Base-by-base conservation (phyloP, 371 early-diverging fungal species). In the Rhizomucor miehei region DNA sequence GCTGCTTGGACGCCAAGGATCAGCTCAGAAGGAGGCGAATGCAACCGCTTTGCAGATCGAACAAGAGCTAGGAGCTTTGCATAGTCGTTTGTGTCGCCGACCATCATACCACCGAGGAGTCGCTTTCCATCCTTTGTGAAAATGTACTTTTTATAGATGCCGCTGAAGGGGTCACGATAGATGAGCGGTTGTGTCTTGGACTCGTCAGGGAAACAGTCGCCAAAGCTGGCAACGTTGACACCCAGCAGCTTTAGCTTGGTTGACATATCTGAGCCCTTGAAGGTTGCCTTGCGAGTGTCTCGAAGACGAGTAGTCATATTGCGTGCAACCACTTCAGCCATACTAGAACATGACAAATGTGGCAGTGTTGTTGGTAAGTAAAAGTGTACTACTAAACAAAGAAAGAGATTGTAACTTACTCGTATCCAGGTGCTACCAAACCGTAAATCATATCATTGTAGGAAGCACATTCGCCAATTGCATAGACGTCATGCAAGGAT, bases 181-280 rank as follows among this genome's bases (percentile, higher is more conserved):
- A 65, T 57, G n/a, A 85, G 65, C 2, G 71, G 75, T 16, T 61
- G 69, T 5, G 66, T 60, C 29, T 65, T 65, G 24, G 51, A 14
- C 4, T 46, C 59, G 52, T 69, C 66, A 23, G 84, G 75, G 60
- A 85, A 85, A 57, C 81, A 82, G 51, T 87, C 73, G 21, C 87
- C 87, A 68, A 87, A 87, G 46, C 80, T 80, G 14, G 87, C 87
- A 12, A 87, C 87, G 56, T 86, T 76, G 35, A 87, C 80, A 12
- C 87, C 87, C 51, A 85, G 51, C 53, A 87, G 65, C 45, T 87
- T 87, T 20, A 87, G 73, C 61, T 87, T 87, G 16, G 87, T 81
- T n/a, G 83, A 82, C 73, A 82, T 71, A 57, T 87, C 87, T 35
- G 80, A 74, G n/a, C 79, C 76, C 8, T 57, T 77, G 60, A 86